A percentile compares a stretch with the other conserved stretches of the same genome.
phyloP scores from a whole-genome alignment of 2,329 filamentous ascomycete genomes.

The Aspergillus ustus region DNA sequence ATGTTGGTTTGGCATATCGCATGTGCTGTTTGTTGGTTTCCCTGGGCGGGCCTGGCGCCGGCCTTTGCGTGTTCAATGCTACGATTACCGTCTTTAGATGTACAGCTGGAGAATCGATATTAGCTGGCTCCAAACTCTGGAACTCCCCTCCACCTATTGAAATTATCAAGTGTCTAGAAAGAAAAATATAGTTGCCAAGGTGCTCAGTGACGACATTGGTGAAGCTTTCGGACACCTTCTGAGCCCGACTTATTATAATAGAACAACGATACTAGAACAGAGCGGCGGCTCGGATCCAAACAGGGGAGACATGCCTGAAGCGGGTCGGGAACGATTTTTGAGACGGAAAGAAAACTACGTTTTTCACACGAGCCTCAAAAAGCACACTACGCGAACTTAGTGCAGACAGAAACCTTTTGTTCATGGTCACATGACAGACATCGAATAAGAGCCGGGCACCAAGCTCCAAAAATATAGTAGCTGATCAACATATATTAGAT shows the following conservation, averaged over 20 bases:
- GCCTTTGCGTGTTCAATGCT: not conserved
- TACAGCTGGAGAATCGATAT: not conserved
- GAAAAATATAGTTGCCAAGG: too few species aligned
- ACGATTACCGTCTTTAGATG: not conserved
- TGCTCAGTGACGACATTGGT: too few species aligned
- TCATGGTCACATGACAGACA: constrained; percentile 41
- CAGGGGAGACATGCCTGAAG: too few species aligned
- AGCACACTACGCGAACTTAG: not conserved
- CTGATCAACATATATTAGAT: constrained; percentile 32
- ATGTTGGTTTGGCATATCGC: not conserved
- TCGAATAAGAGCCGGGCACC: constrained; percentile 39
- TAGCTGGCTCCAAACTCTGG: too few species aligned
- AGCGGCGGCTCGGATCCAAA: too few species aligned
- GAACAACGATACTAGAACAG: too few species aligned
- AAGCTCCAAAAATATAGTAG: constrained; percentile 29
- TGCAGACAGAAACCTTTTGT: constrained; percentile 33
- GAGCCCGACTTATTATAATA: not conserved
- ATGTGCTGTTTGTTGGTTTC: not conserved
- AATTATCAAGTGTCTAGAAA: too few species aligned
- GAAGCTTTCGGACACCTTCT: too few species aligned
- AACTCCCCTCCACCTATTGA: too few species aligned
- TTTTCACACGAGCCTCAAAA: too few species aligned
- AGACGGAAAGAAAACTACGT: too few species aligned
- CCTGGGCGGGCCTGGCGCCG: constrained; percentile 5
- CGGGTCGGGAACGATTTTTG: too few species aligned